A percentile compares a stretch with the other conserved stretches of the same genome.
These are phyloP conservation scores for Aspergillaceae sp. DNA, from an alignment of 2,329 filamentous ascomycete species.

Conservation along the genomic window DNA sequence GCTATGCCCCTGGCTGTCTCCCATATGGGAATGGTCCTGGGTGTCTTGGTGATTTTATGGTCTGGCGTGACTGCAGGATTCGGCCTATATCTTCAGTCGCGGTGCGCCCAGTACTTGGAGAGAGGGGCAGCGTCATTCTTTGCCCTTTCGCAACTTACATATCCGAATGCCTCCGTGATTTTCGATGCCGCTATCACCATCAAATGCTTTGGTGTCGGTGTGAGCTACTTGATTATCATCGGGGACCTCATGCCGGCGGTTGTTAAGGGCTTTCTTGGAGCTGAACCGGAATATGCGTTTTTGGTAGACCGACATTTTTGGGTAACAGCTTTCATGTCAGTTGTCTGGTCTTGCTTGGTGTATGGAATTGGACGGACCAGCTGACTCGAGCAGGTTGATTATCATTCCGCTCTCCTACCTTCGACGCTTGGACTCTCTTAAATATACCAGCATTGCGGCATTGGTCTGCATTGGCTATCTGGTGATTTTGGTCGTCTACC, in stretches of 20 bases:
- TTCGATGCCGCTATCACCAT: conserved; percentile 95
- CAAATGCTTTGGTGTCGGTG: conserved; percentile 95
- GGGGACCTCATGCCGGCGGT: conserved; percentile 97
- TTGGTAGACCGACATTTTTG: conserved; percentile 88
- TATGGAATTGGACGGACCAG: background rate
- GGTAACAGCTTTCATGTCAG: conserved; percentile 90
- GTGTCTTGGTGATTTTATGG: conserved; percentile 79
- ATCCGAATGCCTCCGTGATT: conserved; percentile 87
- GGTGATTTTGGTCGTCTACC: conserved; percentile 84
- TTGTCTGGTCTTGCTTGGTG: background rate
- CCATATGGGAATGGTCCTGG: conserved; percentile 87
- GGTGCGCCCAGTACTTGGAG: conserved; percentile 88
- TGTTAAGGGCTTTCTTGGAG: conserved; percentile 65
- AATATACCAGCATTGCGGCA: conserved; percentile 91
- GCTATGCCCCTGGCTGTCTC: conserved; percentile 94
- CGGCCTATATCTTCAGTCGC: conserved; percentile 86
- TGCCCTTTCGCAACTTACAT: conserved; percentile 91
- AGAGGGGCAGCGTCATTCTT: conserved; percentile 86
- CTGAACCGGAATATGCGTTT: conserved; percentile 58
- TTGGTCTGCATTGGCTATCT: conserved; percentile 90
- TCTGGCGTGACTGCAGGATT: conserved; percentile 82
- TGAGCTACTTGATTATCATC: conserved; percentile 98
- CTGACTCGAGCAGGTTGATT: conserved; percentile 53
- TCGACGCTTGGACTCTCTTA: conserved; percentile 82
- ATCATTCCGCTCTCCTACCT: conserved; percentile 93